Conservation (phyloP, 768 basidiomycete species). For the Rhizopogon vulgaris region DNA sequence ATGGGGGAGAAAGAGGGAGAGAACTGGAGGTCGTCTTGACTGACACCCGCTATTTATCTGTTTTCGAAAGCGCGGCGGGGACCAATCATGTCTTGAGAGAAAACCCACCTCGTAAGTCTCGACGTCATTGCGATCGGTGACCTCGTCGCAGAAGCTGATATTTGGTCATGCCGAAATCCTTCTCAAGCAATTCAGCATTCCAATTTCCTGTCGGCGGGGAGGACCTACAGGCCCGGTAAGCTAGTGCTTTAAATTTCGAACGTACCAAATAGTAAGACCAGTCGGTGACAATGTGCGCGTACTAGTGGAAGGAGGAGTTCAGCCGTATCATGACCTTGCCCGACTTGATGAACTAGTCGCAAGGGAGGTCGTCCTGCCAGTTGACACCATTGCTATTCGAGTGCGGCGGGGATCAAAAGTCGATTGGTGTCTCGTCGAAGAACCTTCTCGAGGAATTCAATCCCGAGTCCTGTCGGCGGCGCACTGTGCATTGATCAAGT, state of each 20-base stretch:
- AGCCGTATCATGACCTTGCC: neutral
- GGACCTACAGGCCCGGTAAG: neutral
- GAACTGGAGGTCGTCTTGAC: neutral
- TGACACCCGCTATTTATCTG: constrained; percentile 14
- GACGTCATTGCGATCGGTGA: neutral
- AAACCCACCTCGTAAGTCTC: constrained; percentile 1
- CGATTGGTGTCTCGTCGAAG: no score
- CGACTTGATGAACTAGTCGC: neutral
- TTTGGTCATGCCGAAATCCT: constrained; percentile 1
- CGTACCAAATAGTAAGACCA: neutral
- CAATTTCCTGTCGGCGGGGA: neutral
- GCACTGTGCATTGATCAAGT: no score
- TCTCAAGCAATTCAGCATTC: neutral
- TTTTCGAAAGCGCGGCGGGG: constrained; percentile 2
- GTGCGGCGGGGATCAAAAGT: no score
- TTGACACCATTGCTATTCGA: no score
- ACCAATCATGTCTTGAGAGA: neutral
- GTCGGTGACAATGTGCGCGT: neutral
- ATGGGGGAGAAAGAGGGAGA: constrained; percentile 6
- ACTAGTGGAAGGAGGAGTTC: neutral
- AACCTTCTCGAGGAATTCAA: no score
- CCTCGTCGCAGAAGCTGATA: neutral
- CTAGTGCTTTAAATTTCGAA: neutral
- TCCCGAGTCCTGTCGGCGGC: no score
- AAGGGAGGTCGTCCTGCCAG: neutral